Base-by-base conservation (phyloP, 345 rosid genomes). In the Lepidium africanum region DNA sequence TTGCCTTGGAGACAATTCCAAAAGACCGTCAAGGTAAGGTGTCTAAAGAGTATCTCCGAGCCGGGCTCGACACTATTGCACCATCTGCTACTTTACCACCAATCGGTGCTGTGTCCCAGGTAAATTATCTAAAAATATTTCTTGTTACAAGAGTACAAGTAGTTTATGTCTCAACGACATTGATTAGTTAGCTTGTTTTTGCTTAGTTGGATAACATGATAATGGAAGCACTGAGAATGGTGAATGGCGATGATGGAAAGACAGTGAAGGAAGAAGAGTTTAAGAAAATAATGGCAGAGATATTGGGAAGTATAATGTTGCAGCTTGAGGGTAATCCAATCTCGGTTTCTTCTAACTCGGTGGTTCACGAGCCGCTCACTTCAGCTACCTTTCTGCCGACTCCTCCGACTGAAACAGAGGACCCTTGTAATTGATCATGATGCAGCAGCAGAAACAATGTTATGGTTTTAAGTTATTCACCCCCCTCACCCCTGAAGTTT, bases 311-410 rank as follows among this genome's bases (percentile, higher is more conserved):
- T 49, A 64, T 89, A 51, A 86, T 95, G 99, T 67, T 89, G 78
- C 96, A 89, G 67, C 77, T 91, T 15, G 96, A 91, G 73, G 88
- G 85, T 36, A 85, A 54, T 62, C 88, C 93, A 9, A 81, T 95
- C 37, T 76, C 87, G 14, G 79, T 89, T 33, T 91, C 93, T 14
- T 71, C 90, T 2, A 86, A 87, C 75, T 83, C 96, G 10, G 99
- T 91, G 35, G 97, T 95, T 73, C 96, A 91, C 30, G 99, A 95
- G 83, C 96, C 99, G 10, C 89, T 87, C 5, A 72, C 82, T 10
- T 81, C 96, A 7, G 60, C 89, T 6, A 60, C 86, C 16, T 81
- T 89, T 63, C 72, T 87, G 72, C 83, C 75, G 65, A 75, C 88
- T 7, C 10, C 81, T 58, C 32, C 82, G 47, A 51, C 70, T 48